These are phyloP conservation scores for Alternaria postmessia DNA, from an alignment of 2,329 filamentous ascomycete genomes.

Conservation along the genomic window DNA sequence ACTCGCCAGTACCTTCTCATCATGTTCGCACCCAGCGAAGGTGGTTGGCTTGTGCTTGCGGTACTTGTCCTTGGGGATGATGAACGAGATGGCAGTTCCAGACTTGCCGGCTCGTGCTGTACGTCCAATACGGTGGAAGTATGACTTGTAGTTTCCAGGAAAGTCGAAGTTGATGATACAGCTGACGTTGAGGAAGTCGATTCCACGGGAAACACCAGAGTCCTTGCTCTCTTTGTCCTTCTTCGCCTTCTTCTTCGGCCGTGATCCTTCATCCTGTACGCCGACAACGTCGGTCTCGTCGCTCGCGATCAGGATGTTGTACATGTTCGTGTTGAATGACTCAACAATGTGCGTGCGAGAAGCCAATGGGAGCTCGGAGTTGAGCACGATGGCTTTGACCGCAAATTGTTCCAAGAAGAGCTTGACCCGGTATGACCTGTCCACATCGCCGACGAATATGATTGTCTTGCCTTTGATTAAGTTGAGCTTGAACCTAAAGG, in stretches of 20 bases:
- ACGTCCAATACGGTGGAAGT: conserved; percentile 95
- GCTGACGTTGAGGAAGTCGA: conserved; percentile 91
- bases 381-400: conserved; percentile 90
- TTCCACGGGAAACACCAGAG: conserved; percentile 93
- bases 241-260: conserved; percentile 64
- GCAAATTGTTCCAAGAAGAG: conserved; percentile 97
- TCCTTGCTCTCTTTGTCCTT: conserved; percentile 73
- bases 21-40: conserved; percentile 76
- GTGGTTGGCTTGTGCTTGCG: conserved; percentile 90
- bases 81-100: conserved; percentile 95
- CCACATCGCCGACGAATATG: conserved; percentile 84
- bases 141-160: conserved; percentile 85
- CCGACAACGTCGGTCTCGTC: conserved; percentile 89
- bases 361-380: conserved; percentile 93
- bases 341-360: conserved; percentile 93
- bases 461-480: conserved; percentile 56
- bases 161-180: conserved; percentile 95
- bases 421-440: conserved; percentile 89
- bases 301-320: conserved; percentile 97
- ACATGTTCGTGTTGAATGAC: conserved; percentile 95
- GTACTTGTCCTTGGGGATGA: conserved; percentile 81
- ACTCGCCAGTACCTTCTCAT: conserved; percentile 83
- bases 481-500: background rate
- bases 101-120: conserved; percentile 90
- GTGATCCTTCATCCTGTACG: conserved; percentile 56